phyloP scores from a whole-genome alignment of 23 red algal species.

The Gracilaria vermiculophylla region DNA sequence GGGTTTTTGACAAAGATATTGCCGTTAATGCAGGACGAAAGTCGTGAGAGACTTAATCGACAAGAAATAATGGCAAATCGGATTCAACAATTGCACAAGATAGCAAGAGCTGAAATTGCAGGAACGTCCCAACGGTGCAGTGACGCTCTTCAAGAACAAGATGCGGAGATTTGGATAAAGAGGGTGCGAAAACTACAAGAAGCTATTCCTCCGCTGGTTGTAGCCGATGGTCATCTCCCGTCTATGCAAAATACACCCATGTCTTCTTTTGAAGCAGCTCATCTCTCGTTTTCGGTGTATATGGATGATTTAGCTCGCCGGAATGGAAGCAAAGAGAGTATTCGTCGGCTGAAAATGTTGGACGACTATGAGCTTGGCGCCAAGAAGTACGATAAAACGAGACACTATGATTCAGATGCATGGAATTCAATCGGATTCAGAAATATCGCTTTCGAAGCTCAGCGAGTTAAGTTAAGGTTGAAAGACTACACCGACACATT shows the following conservation, averaged over 20 bases:
- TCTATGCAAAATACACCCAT: slow-evolving; percentile 20
- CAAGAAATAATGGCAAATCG: slow-evolving; percentile 45
- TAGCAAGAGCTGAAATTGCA: slow-evolving; percentile 54
- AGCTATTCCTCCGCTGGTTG: background rate
- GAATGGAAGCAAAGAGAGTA: slow-evolving; percentile 50
- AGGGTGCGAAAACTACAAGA: slow-evolving; percentile 44
- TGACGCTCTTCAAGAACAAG: slow-evolving; percentile 47
- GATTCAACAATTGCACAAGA: slow-evolving; percentile 38
- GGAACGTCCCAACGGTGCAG: slow-evolving; percentile 44
- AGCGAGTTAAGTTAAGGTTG: slow-evolving; percentile 18
- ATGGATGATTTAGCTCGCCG: slow-evolving; percentile 51
- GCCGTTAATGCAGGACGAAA: slow-evolving; percentile 74
- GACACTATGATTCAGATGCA: slow-evolving; percentile 49
- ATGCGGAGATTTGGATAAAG: slow-evolving; percentile 64
- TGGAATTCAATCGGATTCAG: slow-evolving; percentile 77
- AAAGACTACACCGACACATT: slow-evolving; percentile 55
- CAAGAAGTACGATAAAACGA: slow-evolving; percentile 62
- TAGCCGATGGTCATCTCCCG: slow-evolving; percentile 67
- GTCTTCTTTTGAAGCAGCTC: slow-evolving; percentile 32
- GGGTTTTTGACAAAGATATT: slow-evolving; percentile 60
- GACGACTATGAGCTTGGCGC: slow-evolving; percentile 63
- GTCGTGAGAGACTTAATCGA: slow-evolving; percentile 56
- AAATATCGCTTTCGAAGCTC: slow-evolving; percentile 48
- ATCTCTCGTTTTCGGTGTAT: slow-evolving; percentile 31
- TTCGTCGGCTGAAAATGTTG: slow-evolving; percentile 50